Evolutionary conservation across 305 asterid species (phyloP).

Genomic region (Plantago lanceolata): DNA sequence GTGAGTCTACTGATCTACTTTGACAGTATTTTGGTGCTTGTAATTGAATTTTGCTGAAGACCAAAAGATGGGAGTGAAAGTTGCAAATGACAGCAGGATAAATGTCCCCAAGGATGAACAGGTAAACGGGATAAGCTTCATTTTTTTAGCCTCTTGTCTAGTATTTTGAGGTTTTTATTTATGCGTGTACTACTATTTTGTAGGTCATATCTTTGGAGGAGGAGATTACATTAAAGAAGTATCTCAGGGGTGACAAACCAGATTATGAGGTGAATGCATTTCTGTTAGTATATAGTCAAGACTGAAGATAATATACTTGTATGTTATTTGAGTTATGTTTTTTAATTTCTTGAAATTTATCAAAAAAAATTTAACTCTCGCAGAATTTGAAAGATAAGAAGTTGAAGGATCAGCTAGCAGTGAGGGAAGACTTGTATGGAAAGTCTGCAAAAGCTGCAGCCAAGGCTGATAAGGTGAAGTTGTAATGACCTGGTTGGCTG

Average conservation of each 20-base stretch:
- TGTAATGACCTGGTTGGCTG: slow-evolving; percentile 9
- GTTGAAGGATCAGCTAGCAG: slow-evolving; percentile 72
- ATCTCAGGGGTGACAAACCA: slow-evolving; percentile 73
- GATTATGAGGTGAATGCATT: slow-evolving; percentile 53
- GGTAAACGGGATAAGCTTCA: neutral
- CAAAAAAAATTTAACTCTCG: too few species aligned
- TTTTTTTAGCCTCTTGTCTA: neutral
- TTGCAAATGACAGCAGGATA: neutral
- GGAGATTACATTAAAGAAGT: slow-evolving; percentile 54
- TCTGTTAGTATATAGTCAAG: neutral
- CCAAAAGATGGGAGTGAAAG: neutral
- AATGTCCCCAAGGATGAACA: neutral
- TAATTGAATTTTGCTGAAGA: too few species aligned
- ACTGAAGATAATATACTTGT: neutral
- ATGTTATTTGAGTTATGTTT: neutral
- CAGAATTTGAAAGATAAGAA: slow-evolving; percentile 79
- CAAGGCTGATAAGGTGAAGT: slow-evolving; percentile 77
- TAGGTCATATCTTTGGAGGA: slow-evolving; percentile 57
- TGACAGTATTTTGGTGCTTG: neutral
- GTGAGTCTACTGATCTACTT: too few species aligned
- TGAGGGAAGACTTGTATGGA: slow-evolving; percentile 65
- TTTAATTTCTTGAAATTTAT: slow-evolving; percentile 9
- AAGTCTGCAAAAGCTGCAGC: slow-evolving; percentile 85
- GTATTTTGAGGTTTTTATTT: neutral
- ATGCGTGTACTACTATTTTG: neutral